Base-by-base conservation (phyloP, 495 filamentous ascomycete genomes). In the Geoglossum glabrum region DNA sequence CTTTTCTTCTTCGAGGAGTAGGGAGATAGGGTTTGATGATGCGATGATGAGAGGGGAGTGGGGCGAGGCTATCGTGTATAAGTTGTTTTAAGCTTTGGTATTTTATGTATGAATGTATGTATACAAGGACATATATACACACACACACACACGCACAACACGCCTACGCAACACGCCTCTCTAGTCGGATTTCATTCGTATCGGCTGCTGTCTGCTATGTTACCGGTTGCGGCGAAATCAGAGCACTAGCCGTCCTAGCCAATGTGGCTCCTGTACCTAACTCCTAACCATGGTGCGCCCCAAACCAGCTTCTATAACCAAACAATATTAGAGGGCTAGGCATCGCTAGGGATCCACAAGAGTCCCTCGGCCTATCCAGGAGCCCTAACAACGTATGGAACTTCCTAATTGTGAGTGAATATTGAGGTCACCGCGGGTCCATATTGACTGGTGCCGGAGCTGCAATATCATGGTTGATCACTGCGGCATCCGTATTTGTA, bases 381-480 rank as follows among this genome's bases (percentile, higher is more conserved):
- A 40, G 17, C 40, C 17, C 10, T 45, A 21, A 45, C n/a, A 45
- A 45, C 23, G 40, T 19, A n/a, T 30, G 13, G 30, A 17, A 28
- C 30, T 54, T 10, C 5, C 23, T 13, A 28, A 52, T 52, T 1
- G n/a, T 30, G 6, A 15, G 23, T n/a, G 23, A 28, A 27, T 52
- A 52, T 55, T 13, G 15, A 27, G 11, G 15, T 52, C 49, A 52
- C 11, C 49, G 26, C 25, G 49, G 26, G 6, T 52, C 17, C 23
- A 60, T 34, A 25, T 60, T 33, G 4, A 40, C 33, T 5, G 59
- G 55, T 9, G 36, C 52, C 9, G 59, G 55, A 21, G 57, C 59
- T 55, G 52, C 59, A 60, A 60, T 46, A 28, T 60, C 59, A 19
- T 60, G 54, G 28, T 60, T 46, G 9, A 60, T 57, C 23, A 38